phyloP scores from a whole-genome alignment of 768 basidiomycete genomes.

The Galerina marginata region DNA sequence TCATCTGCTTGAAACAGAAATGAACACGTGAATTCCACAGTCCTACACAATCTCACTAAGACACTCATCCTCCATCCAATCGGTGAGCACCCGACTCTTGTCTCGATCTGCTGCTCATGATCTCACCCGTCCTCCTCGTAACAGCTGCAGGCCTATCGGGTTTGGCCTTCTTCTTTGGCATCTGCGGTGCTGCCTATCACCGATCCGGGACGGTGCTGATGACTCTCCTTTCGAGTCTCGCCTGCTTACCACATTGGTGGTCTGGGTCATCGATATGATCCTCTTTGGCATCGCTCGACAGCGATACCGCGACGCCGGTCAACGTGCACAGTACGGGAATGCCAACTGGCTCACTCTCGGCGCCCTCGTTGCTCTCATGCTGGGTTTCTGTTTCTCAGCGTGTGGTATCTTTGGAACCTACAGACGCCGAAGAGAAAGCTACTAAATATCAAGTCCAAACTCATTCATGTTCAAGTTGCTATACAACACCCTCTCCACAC shows the following conservation, averaged over 20 bases:
- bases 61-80: conserved; percentile 83
- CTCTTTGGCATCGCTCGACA: conserved; percentile 76
- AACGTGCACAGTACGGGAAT: conserved; percentile 69
- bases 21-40: conserved; percentile 49
- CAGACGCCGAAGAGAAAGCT: conserved; percentile 42
- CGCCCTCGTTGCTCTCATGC: conserved; percentile 66
- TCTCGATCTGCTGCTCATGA: neutral
- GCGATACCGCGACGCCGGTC: conserved; percentile 54
- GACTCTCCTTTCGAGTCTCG: conserved; percentile 70
- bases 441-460: conserved; percentile 23
- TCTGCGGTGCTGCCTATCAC: conserved; percentile 68
- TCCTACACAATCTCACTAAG: conserved; percentile 74
- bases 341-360: conserved; percentile 85
- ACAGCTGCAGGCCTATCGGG: conserved; percentile 69
- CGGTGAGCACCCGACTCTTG: conserved; percentile 44
- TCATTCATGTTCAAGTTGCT: too few species aligned
- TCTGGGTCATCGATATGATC: conserved; percentile 79
- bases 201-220: conserved; percentile 80
- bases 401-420: conserved; percentile 75
- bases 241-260: conserved; percentile 71
- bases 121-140: neutral
- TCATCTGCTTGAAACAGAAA: conserved; percentile 35
- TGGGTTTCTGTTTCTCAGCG: conserved; percentile 69
- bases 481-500: too few species aligned
- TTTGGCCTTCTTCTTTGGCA: conserved; percentile 67